Evolutionary conservation across 1,284 basidiomycete species (phyloP).

Genomic region (Mixia osmundae): DNA sequence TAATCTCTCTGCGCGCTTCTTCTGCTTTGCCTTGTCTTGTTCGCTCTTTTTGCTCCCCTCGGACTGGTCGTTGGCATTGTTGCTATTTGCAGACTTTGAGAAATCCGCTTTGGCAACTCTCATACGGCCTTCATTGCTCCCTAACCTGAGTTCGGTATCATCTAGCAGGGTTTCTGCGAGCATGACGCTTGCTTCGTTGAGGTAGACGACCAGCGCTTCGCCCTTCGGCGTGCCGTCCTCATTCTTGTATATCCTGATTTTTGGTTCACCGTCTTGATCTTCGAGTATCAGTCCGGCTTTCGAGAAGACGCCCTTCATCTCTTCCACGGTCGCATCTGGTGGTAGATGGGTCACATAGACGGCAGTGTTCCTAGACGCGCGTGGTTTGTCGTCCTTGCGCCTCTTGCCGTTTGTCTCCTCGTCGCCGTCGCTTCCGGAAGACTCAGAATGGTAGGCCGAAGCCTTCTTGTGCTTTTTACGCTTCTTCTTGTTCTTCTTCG

Average conservation of each 20-base stretch:
- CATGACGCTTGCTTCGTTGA: constrained; percentile 82
- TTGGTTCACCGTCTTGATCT: constrained; percentile 60
- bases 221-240: constrained; percentile 75
- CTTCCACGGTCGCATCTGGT: constrained; percentile 42
- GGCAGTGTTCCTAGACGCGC: constrained; percentile 41
- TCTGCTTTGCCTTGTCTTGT: constrained; percentile 15
- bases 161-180: constrained; percentile 71
- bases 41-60: constrained; percentile 51
- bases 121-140: constrained; percentile 38
- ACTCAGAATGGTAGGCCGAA: neutral
- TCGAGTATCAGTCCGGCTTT: constrained; percentile 82
- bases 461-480: constrained; percentile 2
- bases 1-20: constrained; percentile 60
- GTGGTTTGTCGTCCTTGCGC: constrained; percentile 46
- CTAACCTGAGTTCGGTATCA: constrained; percentile 65
- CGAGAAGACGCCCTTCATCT: constrained; percentile 57
- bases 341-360: constrained; percentile 78
- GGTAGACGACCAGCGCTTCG: constrained; percentile 86
- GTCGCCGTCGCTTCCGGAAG: neutral
- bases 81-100: constrained; percentile 26
- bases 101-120: constrained; percentile 67
- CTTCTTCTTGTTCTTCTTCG: constrained; percentile 22
- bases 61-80: constrained; percentile 27
- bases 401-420: constrained; percentile 30
- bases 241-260: constrained; percentile 79